Base-by-base conservation (phyloP, 2,329 filamentous ascomycete genomes). In the Alternaria longipes region DNA sequence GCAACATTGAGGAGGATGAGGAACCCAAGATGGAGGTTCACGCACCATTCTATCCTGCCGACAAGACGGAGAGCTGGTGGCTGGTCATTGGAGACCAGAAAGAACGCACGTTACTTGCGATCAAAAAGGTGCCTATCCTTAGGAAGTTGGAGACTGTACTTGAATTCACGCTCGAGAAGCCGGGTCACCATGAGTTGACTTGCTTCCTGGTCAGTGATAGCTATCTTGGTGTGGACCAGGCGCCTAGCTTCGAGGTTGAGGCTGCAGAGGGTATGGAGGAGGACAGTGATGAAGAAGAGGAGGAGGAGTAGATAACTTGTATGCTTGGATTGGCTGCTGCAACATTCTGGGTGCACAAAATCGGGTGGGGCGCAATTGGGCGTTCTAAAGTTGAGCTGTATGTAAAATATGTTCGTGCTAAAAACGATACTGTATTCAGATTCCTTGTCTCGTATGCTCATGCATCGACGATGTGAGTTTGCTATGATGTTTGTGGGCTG, bases 51-150 rank as follows among this genome's bases (percentile, higher is more conserved):
- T 99, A 95, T 77, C 94, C 95, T 1, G 84, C 80, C 51, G 90
- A 91, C 79, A 99, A 99, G 85, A 90, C 92, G 83, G 95, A 99
- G 85, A 97, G 95, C 77, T 99, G 94, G 94, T 99, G 95, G 95
- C 83, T 99, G 57, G 92, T 99, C 20, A 92, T 99, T 34, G 94
- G 94, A 30, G 94, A 98, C 71, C 93, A 97, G 81, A 91, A 88
- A 78, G 92, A 91, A 41, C 94, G 93, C 83, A 94, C 86, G 65
- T 83, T 99, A 64, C 84, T 98, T 59, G 94, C 92, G 3, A 97
- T 98, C 83, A 99, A 98, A 85, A 88, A 94, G 69, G 90, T 99
- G 62, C 97, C 94, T 1, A 90, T 99, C 65, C 91, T 89, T 41
- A 87, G 87, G 70, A 89, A 91, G 75, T 81, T 97, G 71, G 90